Conservation (phyloP, 345 rosid genomes). For the Citrus hindsii region DNA sequence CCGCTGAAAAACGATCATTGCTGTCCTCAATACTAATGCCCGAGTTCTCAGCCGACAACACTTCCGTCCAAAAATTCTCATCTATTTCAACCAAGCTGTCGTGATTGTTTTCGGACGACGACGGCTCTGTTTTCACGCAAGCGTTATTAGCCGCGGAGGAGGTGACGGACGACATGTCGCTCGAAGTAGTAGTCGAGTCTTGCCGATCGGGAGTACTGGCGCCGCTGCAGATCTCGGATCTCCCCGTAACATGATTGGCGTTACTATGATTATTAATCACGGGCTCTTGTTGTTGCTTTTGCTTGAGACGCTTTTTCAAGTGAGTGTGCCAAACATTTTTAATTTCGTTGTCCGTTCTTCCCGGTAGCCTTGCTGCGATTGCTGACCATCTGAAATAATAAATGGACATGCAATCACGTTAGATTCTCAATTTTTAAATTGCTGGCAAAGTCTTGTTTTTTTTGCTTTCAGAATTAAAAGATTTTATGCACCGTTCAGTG, state of each 20-base stretch:
- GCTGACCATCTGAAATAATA: conserved; percentile 66
- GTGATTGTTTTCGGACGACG: not conserved
- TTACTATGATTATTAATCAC: not conserved
- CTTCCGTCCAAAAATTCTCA: conserved; percentile 51
- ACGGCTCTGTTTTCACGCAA: conserved; percentile 9
- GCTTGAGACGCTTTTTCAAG: conserved; percentile 57
- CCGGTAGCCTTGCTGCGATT: conserved; percentile 74
- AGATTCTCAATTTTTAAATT: not conserved
- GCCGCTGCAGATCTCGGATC: not conserved
- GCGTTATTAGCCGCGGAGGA: conserved; percentile 12
- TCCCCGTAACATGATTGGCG: not conserved
- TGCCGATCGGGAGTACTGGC: no score
- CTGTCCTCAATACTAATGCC: not conserved
- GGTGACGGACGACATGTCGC: conserved; percentile 29
- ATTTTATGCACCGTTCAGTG: conserved; percentile 3
- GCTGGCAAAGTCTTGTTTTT: not conserved
- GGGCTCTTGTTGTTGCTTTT: conserved; percentile 15
- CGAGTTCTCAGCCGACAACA: conserved; percentile 31
- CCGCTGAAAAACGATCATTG: conserved; percentile 13
- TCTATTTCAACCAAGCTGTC: conserved; percentile 34
- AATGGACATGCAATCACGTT: not conserved
- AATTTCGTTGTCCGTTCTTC: conserved; percentile 83
- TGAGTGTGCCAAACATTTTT: conserved; percentile 88
- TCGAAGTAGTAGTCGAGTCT: not conserved
- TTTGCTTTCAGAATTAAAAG: conserved; percentile 19